Percentiles rank a stretch among this genome's conserved stretches.
These are phyloP conservation scores for Trypanosoma mega DNA, from an alignment of 208 protist species.

Conservation along the genomic window DNA sequence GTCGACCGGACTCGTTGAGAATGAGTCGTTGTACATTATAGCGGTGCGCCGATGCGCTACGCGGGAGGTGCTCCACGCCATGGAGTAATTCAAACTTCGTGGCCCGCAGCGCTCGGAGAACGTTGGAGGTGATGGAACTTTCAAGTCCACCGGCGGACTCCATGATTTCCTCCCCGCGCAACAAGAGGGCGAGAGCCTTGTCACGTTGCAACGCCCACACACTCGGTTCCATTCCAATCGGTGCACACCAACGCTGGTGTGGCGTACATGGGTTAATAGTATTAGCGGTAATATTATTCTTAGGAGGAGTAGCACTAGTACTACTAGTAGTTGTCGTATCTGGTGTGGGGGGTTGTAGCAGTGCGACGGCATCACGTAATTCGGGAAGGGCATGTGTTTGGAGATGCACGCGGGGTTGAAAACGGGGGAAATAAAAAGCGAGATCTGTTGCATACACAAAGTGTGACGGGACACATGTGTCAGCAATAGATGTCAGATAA, in stretches of 20 bases:
- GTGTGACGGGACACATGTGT: constrained; percentile 57
- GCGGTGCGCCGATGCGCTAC: constrained; percentile 41
- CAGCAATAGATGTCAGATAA: constrained; percentile 31
- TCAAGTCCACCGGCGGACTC: constrained; percentile 49
- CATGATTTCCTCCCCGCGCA: constrained; percentile 78
- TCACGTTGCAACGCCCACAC: constrained; percentile 44
- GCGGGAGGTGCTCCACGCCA: constrained; percentile 68
- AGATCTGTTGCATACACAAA: constrained; percentile 68
- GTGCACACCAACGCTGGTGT: constrained; percentile 31
- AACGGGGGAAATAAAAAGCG: constrained; percentile 84
- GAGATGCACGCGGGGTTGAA: constrained; percentile 69
- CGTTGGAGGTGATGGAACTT: constrained; percentile 33
- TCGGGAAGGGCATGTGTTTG: constrained; percentile 62
- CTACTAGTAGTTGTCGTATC: no score
- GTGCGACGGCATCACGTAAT: constrained; percentile 55
- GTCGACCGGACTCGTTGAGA: constrained; percentile 52
- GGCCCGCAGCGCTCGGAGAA: constrained; percentile 63
- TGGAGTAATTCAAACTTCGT: constrained; percentile 79
- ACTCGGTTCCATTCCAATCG: not conserved
- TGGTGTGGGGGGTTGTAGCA: constrained; percentile 44
- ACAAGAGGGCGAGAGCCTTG: constrained; percentile 53
- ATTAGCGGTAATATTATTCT: no score
- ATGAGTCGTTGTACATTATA: constrained; percentile 62
- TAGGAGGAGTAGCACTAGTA: no score
- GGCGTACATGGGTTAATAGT: no score